Conservation (phyloP, 2,329 filamentous ascomycete genomes). For the Penicillium corylophilum region DNA sequence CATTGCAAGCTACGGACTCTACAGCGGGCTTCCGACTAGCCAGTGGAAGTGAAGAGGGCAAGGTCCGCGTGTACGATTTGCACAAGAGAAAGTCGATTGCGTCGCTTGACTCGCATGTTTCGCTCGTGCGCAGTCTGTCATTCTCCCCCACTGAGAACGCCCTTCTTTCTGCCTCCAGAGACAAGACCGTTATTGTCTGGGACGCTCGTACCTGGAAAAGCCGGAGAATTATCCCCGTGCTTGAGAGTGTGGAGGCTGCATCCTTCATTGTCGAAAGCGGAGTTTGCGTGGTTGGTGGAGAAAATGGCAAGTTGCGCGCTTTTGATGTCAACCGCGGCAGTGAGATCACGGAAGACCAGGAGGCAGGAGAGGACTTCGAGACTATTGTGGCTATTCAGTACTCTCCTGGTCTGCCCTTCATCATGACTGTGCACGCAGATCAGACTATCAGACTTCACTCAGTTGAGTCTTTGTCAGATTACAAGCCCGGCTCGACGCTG, state of each 20-base stretch:
- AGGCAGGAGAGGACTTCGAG: slow-evolving; percentile 58
- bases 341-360: slow-evolving; percentile 76
- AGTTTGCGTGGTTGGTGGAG: slow-evolving; percentile 79
- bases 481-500: slow-evolving; percentile 48
- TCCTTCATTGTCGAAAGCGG: slow-evolving; percentile 73
- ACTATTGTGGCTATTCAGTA: slow-evolving; percentile 72
- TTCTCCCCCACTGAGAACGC: slow-evolving; percentile 73
- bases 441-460: slow-evolving; percentile 81
- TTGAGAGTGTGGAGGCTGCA: slow-evolving; percentile 81
- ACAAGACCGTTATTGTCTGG: slow-evolving; percentile 94
- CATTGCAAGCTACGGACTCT: slow-evolving; percentile 45
- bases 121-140: slow-evolving; percentile 83
- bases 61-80: slow-evolving; percentile 87
- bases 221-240: slow-evolving; percentile 74
- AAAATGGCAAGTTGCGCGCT: slow-evolving; percentile 76
- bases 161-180: slow-evolving; percentile 80
- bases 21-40: slow-evolving; percentile 72
- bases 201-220: slow-evolving; percentile 81
- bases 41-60: slow-evolving; percentile 91
- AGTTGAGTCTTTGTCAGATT: slow-evolving; percentile 36
- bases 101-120: slow-evolving; percentile 86
- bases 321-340: slow-evolving; percentile 77
- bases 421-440: slow-evolving; percentile 83
- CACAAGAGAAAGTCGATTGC: slow-evolving; percentile 76
- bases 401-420: slow-evolving; percentile 62